Conservation (phyloP, 768 basidiomycete genomes). For the Candolleomyces efflorescens region DNA sequence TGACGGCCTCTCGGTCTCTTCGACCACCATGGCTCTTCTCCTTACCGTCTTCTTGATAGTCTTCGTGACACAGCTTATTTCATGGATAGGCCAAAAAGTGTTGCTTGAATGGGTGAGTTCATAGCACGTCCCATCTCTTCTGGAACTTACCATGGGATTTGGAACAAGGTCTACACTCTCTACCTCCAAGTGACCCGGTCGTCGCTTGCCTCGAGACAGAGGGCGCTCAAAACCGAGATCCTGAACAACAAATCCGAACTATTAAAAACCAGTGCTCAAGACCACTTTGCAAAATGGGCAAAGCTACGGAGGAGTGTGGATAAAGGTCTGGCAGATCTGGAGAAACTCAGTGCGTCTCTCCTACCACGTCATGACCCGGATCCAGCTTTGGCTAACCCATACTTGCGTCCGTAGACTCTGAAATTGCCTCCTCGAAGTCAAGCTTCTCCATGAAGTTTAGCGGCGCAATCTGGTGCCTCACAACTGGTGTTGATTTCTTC, state of each 20-base stretch:
- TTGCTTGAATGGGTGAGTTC: conserved; percentile 72
- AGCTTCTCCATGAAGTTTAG: conserved; percentile 72
- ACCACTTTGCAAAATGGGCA: conserved; percentile 99
- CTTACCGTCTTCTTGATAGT: conserved; percentile 79
- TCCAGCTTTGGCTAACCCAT: not conserved
- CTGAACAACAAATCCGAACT: conserved; percentile 81
- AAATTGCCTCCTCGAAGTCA: conserved; percentile 55
- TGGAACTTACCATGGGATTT: not conserved
- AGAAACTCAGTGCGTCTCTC: conserved; percentile 76
- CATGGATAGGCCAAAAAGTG: conserved; percentile 86
- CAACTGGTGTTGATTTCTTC: conserved; percentile 81
- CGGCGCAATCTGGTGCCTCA: conserved; percentile 70
- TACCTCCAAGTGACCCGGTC: conserved; percentile 67
- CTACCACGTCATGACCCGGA: not conserved
- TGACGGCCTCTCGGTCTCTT: not conserved
- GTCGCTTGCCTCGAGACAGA: conserved; percentile 52
- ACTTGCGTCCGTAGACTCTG: conserved; percentile 48
- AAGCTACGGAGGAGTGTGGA: conserved; percentile 87
- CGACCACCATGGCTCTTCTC: conserved; percentile 63
- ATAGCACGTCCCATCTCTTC: too few species aligned
- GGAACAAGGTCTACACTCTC: conserved; percentile 62
- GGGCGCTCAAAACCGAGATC: conserved; percentile 74
- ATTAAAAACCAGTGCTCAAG: conserved; percentile 87
- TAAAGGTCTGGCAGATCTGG: conserved; percentile 86
- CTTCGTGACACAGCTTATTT: conserved; percentile 76